Evolutionary conservation across 768 basidiomycete genomes (phyloP).

Genomic region (Podaxis rugospora): DNA sequence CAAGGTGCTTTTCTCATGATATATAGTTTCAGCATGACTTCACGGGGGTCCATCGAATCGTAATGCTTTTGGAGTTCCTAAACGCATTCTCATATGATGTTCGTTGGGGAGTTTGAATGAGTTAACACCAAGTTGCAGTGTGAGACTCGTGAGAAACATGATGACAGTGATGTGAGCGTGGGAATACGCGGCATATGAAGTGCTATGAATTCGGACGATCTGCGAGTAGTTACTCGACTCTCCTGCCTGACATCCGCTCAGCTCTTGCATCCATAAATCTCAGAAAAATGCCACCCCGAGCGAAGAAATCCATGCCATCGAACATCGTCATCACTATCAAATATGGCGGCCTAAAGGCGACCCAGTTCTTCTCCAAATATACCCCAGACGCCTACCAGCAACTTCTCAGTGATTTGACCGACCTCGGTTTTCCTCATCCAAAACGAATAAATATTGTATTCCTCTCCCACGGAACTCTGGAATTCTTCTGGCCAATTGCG

Average conservation of each 20-base stretch:
- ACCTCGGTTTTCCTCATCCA: constrained; percentile 35
- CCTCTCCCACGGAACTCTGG: constrained; percentile 26
- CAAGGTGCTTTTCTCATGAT: no score
- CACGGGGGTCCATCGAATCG: no score
- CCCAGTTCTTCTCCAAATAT: constrained; percentile 28
- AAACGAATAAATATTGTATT: constrained; percentile 30
- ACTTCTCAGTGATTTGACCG: constrained; percentile 28
- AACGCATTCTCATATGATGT: no score
- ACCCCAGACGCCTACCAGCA: constrained; percentile 20
- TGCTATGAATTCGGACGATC: no score
- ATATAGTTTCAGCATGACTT: no score
- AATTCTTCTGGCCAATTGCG: constrained; percentile 22
- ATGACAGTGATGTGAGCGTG: no score
- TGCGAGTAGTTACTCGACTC: background rate
- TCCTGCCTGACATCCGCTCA: background rate
- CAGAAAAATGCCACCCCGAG: background rate
- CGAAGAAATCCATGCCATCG: background rate
- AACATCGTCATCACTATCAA: constrained; percentile 26
- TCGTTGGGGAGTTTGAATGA: no score
- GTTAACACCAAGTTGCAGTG: no score
- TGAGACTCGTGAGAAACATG: no score
- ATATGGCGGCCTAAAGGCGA: constrained; percentile 32
- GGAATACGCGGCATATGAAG: no score
- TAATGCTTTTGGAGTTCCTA: no score
- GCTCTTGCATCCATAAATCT: background rate